Conservation (phyloP, 129 eudicot species). For the Arctium lappa region DNA sequence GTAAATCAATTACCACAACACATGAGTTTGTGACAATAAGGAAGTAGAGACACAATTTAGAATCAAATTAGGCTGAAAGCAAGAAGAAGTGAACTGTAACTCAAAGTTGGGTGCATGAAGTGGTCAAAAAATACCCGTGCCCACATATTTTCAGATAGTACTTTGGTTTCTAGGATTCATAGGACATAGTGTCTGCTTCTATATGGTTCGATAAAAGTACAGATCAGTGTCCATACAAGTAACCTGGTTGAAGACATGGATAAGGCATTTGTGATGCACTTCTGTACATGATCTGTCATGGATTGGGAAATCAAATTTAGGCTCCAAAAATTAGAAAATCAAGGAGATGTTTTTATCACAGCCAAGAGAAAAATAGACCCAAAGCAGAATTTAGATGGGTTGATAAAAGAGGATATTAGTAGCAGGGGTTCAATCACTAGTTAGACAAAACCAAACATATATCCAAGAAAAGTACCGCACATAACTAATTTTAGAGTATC, state of each 20-base stretch:
- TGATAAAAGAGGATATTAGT: not conserved
- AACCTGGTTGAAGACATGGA: not conserved
- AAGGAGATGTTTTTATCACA: not conserved
- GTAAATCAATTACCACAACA: constrained; percentile 28
- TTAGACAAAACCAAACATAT: not conserved
- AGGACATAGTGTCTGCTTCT: not conserved
- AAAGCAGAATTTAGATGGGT: not conserved
- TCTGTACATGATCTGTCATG: not conserved
- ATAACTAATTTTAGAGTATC: not conserved
- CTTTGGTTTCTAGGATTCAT: not conserved
- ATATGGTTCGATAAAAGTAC: not conserved
- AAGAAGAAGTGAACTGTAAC: not conserved
- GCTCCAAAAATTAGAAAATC: not conserved
- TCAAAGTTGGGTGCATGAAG: not conserved
- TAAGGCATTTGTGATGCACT: not conserved
- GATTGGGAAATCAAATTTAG: not conserved
- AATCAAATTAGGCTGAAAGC: not conserved
- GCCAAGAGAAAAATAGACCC: not conserved
- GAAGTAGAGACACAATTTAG: not conserved
- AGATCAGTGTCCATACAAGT: not conserved
- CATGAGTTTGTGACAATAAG: constrained; percentile 21
- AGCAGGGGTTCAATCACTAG: not conserved
- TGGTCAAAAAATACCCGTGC: not conserved
- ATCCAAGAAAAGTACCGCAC: not conserved
- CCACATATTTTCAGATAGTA: not conserved